These are phyloP conservation scores for Didymella keratinophila DNA, from an alignment of 2,329 filamentous ascomycete species.

Conservation along the genomic window DNA sequence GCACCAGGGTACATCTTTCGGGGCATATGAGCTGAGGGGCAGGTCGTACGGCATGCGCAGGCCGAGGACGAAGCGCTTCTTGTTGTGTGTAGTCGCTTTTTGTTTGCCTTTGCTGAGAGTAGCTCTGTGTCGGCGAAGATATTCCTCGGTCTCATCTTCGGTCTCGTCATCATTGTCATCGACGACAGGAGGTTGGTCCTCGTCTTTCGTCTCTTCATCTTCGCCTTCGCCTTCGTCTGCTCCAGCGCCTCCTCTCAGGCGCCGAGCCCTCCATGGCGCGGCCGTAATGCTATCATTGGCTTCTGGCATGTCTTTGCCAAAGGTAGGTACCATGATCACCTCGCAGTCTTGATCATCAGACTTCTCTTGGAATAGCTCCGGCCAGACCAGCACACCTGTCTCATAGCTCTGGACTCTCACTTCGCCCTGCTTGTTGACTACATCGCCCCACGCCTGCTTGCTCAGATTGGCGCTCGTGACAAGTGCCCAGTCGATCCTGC, in stretches of 20 bases:
- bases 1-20: slow-evolving; percentile 77
- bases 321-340: slow-evolving; percentile 71
- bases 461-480: slow-evolving; percentile 91
- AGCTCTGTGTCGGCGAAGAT: not conserved
- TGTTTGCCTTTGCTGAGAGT: not conserved
- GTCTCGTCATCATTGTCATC: not conserved
- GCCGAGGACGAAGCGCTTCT: slow-evolving; percentile 61
- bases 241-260: slow-evolving; percentile 12
- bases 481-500: slow-evolving; percentile 80
- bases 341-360: slow-evolving; percentile 27
- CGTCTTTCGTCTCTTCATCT: slow-evolving; percentile 17
- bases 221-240: slow-evolving; percentile 20
- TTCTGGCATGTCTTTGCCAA: slow-evolving; percentile 66
- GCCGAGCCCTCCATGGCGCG: no score
- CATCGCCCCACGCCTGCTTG: slow-evolving; percentile 86
- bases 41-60: slow-evolving; percentile 84
- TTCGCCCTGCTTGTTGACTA: slow-evolving; percentile 63
- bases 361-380: slow-evolving; percentile 57
- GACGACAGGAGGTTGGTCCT: not conserved
- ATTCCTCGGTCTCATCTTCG: slow-evolving; percentile 1
- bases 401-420: slow-evolving; percentile 82
- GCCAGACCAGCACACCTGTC: slow-evolving; percentile 84
- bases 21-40: slow-evolving; percentile 71
- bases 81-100: not conserved
- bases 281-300: not conserved